These are phyloP conservation scores for Trichoderma virens DNA, from an alignment of 495 filamentous ascomycete genomes.

Conservation along the genomic window DNA sequence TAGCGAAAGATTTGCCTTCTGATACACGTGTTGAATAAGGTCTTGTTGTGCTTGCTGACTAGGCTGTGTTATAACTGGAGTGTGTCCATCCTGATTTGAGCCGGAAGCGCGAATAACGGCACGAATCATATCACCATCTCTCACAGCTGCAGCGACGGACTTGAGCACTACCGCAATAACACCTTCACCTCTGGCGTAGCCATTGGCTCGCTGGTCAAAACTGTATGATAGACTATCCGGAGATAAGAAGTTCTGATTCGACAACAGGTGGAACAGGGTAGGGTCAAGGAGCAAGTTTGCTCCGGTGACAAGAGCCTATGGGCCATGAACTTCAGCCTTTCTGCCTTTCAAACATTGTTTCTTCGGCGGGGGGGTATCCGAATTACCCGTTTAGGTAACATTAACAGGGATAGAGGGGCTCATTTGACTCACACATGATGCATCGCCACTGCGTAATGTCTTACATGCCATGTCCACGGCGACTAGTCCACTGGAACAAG, in stretches of 20 bases:
- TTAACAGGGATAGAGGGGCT: not conserved
- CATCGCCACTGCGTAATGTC: constrained; percentile 46
- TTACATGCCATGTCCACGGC: constrained; percentile 63
- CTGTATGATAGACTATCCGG: constrained; percentile 39
- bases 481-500: constrained; percentile 63
- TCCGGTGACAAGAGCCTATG: constrained; percentile 40
- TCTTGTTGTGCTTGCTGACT: constrained; percentile 40
- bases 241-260: constrained; percentile 28
- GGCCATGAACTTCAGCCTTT: not conserved
- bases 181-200: constrained; percentile 56
- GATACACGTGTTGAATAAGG: constrained; percentile 42
- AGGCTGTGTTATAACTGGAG: constrained; percentile 45
- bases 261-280: constrained; percentile 23
- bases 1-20: constrained; percentile 34
- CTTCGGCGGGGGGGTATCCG: not conserved
- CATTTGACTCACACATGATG: constrained; percentile 12
- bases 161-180: constrained; percentile 48
- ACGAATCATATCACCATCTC: constrained; percentile 45
- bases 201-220: constrained; percentile 52
- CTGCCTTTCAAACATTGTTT: not conserved
- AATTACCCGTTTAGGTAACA: not conserved
- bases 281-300: constrained; percentile 42
- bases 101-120: constrained; percentile 49
- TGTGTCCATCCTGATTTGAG: constrained; percentile 47
- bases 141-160: constrained; percentile 36